Conservation (phyloP, 1,284 basidiomycete species). For the Rhodotorula sp. region DNA sequence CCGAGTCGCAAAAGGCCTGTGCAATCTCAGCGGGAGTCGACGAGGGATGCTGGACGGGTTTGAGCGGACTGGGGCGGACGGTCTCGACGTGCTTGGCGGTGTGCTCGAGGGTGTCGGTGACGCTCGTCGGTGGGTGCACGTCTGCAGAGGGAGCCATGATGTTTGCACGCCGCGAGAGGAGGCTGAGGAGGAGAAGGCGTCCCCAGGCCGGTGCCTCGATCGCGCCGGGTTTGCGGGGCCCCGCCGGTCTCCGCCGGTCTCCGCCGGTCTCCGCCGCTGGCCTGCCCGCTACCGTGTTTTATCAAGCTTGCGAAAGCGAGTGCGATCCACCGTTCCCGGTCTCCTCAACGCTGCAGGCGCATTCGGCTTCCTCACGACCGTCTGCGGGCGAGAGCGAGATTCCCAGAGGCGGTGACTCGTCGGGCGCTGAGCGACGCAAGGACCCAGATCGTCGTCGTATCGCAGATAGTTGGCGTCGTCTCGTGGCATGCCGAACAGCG, state of each 20-base stretch:
- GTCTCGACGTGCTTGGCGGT: slow-evolving; percentile 17
- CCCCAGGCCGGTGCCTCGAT: too few relatives aligned
- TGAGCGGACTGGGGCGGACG: background rate
- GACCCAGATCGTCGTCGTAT: background rate
- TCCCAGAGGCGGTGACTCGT: too few relatives aligned
- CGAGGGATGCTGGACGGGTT: slow-evolving; percentile 5
- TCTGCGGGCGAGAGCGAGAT: slow-evolving; percentile 19
- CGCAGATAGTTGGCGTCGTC: background rate
- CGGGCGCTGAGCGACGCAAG: too few relatives aligned
- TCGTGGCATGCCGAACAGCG: too few relatives aligned
- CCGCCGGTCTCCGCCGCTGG: too few relatives aligned
- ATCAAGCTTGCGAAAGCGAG: slow-evolving; percentile 33
- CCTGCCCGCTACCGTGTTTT: slow-evolving; percentile 39
- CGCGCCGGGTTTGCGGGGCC: too few relatives aligned
- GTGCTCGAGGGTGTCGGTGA: slow-evolving; percentile 27
- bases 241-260: too few relatives aligned
- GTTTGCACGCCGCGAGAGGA: background rate
- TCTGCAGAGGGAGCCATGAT: slow-evolving; percentile 18
- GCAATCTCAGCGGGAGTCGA: slow-evolving; percentile 46
- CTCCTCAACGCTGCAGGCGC: slow-evolving; percentile 39
- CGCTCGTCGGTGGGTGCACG: slow-evolving; percentile 5
- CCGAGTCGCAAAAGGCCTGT: slow-evolving; percentile 54
- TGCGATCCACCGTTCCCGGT: background rate
- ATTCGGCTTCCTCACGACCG: slow-evolving; percentile 37
- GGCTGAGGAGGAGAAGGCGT: background rate